Percentiles rank a stretch among this genome's conserved stretches.
Evolutionary conservation across 129 eudicot species (phyloP).

Genomic region (Lactuca sativa): DNA sequence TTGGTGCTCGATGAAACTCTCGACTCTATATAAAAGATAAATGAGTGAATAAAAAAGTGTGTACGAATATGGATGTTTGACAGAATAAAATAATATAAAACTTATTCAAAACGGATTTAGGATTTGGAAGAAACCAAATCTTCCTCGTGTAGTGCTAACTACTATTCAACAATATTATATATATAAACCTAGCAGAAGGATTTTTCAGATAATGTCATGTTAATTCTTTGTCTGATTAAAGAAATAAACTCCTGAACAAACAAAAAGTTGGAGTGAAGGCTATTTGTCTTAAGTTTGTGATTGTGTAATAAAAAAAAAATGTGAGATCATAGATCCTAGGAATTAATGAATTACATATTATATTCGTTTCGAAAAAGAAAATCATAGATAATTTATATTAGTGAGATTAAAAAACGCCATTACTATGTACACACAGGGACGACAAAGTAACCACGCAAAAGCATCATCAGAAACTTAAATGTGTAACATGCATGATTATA

Average conservation of each 20-base stretch:
- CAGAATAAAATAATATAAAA: constrained; percentile 3
- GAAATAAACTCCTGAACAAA: constrained; percentile 11
- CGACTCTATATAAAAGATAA: constrained; percentile 44
- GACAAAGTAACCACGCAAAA: constrained; percentile 8
- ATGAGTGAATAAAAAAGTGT: constrained; percentile 9
- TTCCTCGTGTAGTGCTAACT: constrained; percentile 30
- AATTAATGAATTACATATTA: constrained; percentile 9
- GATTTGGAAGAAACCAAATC: constrained; percentile 11
- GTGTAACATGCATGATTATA: constrained; percentile 15
- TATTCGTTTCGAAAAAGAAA: not conserved
- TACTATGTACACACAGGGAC: constrained; percentile 11
- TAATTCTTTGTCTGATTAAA: constrained; percentile 30
- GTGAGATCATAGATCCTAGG: constrained; percentile 18
- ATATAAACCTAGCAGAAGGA: constrained; percentile 13
- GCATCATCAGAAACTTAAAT: constrained; percentile 10
- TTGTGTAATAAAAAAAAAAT: constrained; percentile 2
- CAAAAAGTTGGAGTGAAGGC: constrained; percentile 12
- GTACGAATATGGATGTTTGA: not conserved
- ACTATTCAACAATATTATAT: constrained; percentile 22
- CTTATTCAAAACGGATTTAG: constrained; percentile 11
- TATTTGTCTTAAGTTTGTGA: constrained; percentile 15
- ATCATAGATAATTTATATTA: constrained; percentile 10
- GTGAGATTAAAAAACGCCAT: constrained; percentile 1
- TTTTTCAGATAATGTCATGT: constrained; percentile 18
- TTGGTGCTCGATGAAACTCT: constrained; percentile 78